These are phyloP conservation scores for Mycena venus DNA, from an alignment of 768 basidiomycete genomes.

Conservation along the genomic window DNA sequence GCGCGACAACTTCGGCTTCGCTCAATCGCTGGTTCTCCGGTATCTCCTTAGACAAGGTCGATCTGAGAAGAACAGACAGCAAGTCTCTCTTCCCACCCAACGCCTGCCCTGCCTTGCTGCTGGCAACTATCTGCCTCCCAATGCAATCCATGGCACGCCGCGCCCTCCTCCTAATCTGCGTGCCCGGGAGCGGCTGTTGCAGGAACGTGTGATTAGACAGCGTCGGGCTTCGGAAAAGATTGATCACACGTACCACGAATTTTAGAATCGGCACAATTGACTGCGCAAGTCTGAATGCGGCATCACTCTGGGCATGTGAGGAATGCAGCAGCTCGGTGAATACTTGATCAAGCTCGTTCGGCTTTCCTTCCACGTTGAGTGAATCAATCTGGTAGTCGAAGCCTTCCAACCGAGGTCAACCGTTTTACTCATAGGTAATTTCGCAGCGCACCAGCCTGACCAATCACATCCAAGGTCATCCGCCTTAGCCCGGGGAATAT, in stretches of 20 bases:
- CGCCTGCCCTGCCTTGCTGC: slow-evolving; percentile 52
- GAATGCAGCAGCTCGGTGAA: slow-evolving; percentile 46
- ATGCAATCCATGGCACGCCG: slow-evolving; percentile 46
- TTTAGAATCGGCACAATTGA: slow-evolving; percentile 44
- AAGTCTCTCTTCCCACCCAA: slow-evolving; percentile 56
- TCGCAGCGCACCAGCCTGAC: slow-evolving; percentile 52
- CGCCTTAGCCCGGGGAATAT: slow-evolving; percentile 48
- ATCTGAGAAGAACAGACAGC: slow-evolving; percentile 60
- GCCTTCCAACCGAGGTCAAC: slow-evolving; percentile 3
- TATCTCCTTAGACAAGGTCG: slow-evolving; percentile 64
- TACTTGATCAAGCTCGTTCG: slow-evolving; percentile 48
- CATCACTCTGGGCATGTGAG: slow-evolving; percentile 1
- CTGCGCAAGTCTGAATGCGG: slow-evolving; percentile 37
- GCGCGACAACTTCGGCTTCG: slow-evolving; percentile 61
- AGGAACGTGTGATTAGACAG: slow-evolving; percentile 23
- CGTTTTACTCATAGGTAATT: not conserved
- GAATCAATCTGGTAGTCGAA: slow-evolving; percentile 21
- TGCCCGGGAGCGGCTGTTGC: slow-evolving; percentile 15
- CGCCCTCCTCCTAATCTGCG: slow-evolving; percentile 27
- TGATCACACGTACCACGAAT: slow-evolving; percentile 40
- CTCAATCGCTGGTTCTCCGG: slow-evolving; percentile 58
- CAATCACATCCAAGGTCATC: slow-evolving; percentile 58
- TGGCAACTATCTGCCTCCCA: slow-evolving; percentile 51
- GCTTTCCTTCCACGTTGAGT: slow-evolving; percentile 29
- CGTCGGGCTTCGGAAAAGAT: not conserved